These are phyloP conservation scores for Obelidium mucronatum DNA, from an alignment of 192 early-diverging fungal genomes.

Conservation along the genomic window DNA sequence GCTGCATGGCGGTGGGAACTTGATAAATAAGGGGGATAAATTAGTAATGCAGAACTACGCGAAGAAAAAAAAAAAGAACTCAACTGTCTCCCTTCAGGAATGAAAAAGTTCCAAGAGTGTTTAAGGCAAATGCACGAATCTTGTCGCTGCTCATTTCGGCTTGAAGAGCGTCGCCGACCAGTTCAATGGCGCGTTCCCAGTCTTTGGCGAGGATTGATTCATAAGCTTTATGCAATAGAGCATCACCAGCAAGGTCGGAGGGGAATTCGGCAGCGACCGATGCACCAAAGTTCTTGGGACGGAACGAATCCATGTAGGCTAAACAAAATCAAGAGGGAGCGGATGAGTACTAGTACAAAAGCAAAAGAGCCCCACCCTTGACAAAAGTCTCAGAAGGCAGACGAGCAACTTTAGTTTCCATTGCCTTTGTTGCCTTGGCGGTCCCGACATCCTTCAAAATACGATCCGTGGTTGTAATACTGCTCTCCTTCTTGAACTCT, in stretches of 20 bases:
- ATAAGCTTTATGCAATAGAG: conserved; percentile 62
- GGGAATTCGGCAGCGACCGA: conserved; percentile 27
- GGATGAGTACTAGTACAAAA: not conserved
- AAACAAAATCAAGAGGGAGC: conserved; percentile 46
- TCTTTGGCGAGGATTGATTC: conserved; percentile 59
- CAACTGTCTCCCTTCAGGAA: conserved; percentile 83
- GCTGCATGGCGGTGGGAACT: conserved; percentile 72
- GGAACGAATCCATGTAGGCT: conserved; percentile 95
- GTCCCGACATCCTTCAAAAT: conserved; percentile 85
- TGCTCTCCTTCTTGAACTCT: conserved; percentile 87
- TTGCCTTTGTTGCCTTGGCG: conserved; percentile 77
- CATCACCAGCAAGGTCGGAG: conserved; percentile 37
- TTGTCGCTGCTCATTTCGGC: conserved; percentile 22
- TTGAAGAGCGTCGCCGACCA: not conserved
- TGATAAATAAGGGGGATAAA: not conserved
- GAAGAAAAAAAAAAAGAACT: conserved; percentile 8
- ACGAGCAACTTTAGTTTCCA: conserved; percentile 64
- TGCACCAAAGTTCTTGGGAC: conserved; percentile 53
- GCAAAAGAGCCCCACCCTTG: conserved; percentile 13
- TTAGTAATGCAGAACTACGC: not conserved
- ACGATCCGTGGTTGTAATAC: conserved; percentile 83
- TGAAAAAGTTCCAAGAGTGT: conserved; percentile 86
- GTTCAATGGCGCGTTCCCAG: conserved; percentile 39
- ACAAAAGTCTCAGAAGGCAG: conserved; percentile 95
- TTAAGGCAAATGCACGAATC: conserved; percentile 74